Evolutionary conservation across 2,329 filamentous ascomycete species (phyloP), one percentile per base, ranked within the genome.

Genomic region (Chrysoporthe puriensis): DNA sequence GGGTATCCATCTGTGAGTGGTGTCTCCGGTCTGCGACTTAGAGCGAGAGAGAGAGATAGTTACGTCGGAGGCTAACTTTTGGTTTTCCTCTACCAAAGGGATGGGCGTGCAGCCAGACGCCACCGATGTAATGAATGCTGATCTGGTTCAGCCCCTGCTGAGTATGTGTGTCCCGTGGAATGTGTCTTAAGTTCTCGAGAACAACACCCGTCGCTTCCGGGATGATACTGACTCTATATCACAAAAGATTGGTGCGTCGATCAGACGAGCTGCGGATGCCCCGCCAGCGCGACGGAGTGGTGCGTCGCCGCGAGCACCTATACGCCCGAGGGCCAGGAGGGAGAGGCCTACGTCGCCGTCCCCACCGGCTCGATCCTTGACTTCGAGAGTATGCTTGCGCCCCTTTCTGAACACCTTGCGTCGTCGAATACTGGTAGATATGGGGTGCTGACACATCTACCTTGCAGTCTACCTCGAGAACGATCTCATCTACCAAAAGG

Each of bases 401-500:
- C 48, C 18, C 5, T 13, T 18, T 26, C 13, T 52, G 4, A 52
- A 44, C 11, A 44, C 16, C 11, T 14, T 44, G 43, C 16, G 7
- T 11, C 16, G 43, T 11, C 7, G 43, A 14, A 26, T 26, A 26
- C 8, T 13, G 43, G 43, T 18, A 14, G 11, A 44, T 44, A 11
- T 14, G 13, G 43, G 13, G 43, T 44, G 16, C 7, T 52, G 48
- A 9, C 21, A n/a, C 18, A 26, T 21, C 16, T 52, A 0, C 21
- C 2, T 63, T 40, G 57, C 58, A 13, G 54, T 67, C 65, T 50
- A 59, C 54, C 26, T 60, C 7, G 36, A 56, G n/a, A 58, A 61
- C 52, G 57, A 57, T 34, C 43, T 40, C 14, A 60, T 67, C 65
- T 57, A 66, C 52, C 68, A 70, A 66, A 66, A 66, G 63, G 63